Conservation (phyloP, 441 rosid species). For the Eruca vesicaria region DNA sequence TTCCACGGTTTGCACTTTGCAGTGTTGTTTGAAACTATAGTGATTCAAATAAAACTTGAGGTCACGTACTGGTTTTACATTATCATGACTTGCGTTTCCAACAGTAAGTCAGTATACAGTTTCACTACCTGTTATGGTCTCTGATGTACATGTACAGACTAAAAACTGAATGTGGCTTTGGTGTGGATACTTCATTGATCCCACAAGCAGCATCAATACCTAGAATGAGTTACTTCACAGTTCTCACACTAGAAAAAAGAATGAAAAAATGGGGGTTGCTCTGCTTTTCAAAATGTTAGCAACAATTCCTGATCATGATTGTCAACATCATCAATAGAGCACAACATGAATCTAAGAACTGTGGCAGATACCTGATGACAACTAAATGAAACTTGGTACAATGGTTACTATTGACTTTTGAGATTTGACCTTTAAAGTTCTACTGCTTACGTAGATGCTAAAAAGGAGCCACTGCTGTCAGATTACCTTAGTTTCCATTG, state of each 20-base stretch:
- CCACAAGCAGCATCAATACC: slow-evolving; percentile 14
- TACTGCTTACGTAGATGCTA: too few relatives aligned
- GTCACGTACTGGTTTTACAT: slow-evolving; percentile 1
- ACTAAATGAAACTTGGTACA: not conserved
- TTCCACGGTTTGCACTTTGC: not conserved
- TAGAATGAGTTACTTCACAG: slow-evolving; percentile 9
- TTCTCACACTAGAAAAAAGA: not conserved
- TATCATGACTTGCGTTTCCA: not conserved
- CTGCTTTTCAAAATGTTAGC: not conserved
- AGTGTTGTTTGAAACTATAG: slow-evolving; percentile 13
- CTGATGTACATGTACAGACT: not conserved
- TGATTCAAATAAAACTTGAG: slow-evolving; percentile 4
- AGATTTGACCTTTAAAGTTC: too few relatives aligned
- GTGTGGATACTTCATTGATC: slow-evolving; percentile 1
- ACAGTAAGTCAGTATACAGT: slow-evolving; percentile 16
- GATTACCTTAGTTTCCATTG: not conserved
- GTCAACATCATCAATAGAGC: not conserved
- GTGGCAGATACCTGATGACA: not conserved
- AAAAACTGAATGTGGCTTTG: not conserved
- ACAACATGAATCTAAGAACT: not conserved
- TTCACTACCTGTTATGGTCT: not conserved
- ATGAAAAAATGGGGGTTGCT: not conserved
- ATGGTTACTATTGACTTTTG: not conserved
- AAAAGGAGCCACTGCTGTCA: not conserved
- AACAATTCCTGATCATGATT: slow-evolving; percentile 48